Percentiles rank a stretch among this genome's conserved stretches.
Conservation (phyloP, 2,329 filamentous ascomycete species). For the Dactylellina drechsleri region DNA sequence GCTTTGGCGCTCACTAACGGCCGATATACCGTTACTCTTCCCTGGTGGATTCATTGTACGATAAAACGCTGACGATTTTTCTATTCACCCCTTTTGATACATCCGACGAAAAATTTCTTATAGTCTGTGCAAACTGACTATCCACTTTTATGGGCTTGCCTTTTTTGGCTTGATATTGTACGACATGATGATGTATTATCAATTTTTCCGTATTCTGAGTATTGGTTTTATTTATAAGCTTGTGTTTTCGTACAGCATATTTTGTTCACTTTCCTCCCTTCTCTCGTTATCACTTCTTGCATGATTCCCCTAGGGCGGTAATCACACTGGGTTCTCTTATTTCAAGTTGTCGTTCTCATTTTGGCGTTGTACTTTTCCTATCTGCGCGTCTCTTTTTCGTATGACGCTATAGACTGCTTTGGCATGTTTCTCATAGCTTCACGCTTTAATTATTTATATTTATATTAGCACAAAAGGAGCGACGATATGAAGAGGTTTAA, state of each 20-base stretch:
- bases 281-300: conserved; percentile 59
- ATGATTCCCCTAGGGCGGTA: conserved; percentile 55
- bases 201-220: conserved; percentile 29
- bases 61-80: conserved; percentile 41
- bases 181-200: conserved; percentile 55
- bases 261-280: conserved; percentile 45
- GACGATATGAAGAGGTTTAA: conserved; percentile 52
- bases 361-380: conserved; percentile 25
- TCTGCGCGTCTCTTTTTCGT: conserved; percentile 44
- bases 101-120: conserved; percentile 21
- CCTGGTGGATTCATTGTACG: conserved; percentile 52
- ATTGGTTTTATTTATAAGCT: conserved; percentile 18
- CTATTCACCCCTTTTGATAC: conserved; percentile 7
- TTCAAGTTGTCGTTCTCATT: conserved; percentile 26
- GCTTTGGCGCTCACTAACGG: conserved; percentile 39
- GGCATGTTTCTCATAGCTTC: conserved; percentile 44
- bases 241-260: conserved; percentile 30
- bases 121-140: conserved; percentile 45
- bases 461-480: conserved; percentile 55
- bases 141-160: conserved; percentile 19
- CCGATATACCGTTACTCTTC: conserved; percentile 30
- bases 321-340: conserved; percentile 47
- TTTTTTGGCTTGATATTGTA: conserved; percentile 44
- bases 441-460: conserved; percentile 37
- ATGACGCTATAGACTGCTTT: conserved; percentile 55